Conservation (phyloP, 495 filamentous ascomycete genomes). For the Talaromyces borbonicus region DNA sequence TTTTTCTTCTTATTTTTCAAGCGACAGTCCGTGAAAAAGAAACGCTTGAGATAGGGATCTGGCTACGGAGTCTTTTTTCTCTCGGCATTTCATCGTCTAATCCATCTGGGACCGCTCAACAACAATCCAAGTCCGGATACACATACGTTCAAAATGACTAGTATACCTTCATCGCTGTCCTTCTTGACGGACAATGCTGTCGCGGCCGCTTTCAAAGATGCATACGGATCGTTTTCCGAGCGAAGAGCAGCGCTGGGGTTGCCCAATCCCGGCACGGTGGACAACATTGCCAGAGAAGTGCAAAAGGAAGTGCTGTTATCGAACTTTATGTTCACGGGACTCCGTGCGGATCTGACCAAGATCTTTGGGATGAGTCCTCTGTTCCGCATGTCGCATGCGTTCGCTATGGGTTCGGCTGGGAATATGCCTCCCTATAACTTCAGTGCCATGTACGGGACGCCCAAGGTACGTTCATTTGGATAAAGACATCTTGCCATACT, state of each 20-base stretch:
- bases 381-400: slow-evolving; percentile 95
- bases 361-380: slow-evolving; percentile 83
- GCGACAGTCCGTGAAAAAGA: no score
- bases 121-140: not conserved
- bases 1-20: not conserved
- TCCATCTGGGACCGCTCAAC: not conserved
- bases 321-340: slow-evolving; percentile 89
- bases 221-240: slow-evolving; percentile 73
- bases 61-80: slow-evolving; percentile 12
- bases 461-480: slow-evolving; percentile 54
- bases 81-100: slow-evolving; percentile 15
- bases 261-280: slow-evolving; percentile 83
- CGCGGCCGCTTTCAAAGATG: slow-evolving; percentile 57
- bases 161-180: slow-evolving; percentile 45
- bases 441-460: slow-evolving; percentile 83
- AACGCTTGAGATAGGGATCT: not conserved
- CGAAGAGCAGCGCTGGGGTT: slow-evolving; percentile 79
- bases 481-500: not conserved
- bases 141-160: slow-evolving; percentile 20
- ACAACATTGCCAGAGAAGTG: slow-evolving; percentile 85
- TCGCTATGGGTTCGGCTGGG: slow-evolving; percentile 79
- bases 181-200: slow-evolving; percentile 67
- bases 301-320: slow-evolving; percentile 89
- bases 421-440: slow-evolving; percentile 85
- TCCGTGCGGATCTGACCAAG: slow-evolving; percentile 93